Evolutionary conservation across 2,329 filamentous ascomycete genomes (phyloP).

Genomic region (Cylindrodendrum hubeiense): DNA sequence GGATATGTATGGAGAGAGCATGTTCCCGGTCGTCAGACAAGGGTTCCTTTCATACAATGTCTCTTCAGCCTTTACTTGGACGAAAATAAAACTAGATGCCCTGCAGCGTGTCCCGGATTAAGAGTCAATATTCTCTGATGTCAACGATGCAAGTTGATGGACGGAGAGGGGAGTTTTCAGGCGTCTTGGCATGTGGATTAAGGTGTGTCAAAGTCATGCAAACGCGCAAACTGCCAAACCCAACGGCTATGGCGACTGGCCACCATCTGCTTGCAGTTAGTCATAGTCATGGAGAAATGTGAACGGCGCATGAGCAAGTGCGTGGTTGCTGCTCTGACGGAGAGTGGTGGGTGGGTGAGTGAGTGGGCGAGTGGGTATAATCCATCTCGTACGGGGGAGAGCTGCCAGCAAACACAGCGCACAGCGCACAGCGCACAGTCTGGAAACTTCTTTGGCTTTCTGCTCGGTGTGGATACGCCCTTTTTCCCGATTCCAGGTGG

Average conservation of each 20-base stretch:
- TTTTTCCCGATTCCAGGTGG: not conserved
- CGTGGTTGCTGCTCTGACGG: not conserved
- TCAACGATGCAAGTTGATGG: not conserved
- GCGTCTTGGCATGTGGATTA: constrained; percentile 34
- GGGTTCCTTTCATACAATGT: no score
- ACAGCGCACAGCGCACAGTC: no score
- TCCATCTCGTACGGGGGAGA: not conserved
- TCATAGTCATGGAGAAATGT: constrained; percentile 35
- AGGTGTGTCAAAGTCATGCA: constrained; percentile 46
- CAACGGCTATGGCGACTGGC: not conserved
- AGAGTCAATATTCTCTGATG: no score
- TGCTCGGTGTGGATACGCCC: constrained; percentile 13
- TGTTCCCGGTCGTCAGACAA: no score
- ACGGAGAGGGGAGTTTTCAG: not conserved
- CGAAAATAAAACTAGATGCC: no score
- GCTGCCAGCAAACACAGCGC: not conserved
- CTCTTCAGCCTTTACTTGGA: no score
- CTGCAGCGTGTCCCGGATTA: no score
- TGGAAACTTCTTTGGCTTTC: constrained; percentile 39
- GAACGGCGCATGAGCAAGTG: not conserved
- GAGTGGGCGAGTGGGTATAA: not conserved
- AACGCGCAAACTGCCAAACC: constrained; percentile 23
- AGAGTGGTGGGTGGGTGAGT: not conserved
- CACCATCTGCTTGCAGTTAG: constrained; percentile 30
- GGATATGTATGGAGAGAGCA: no score